phyloP scores from a whole-genome alignment of 257 asterid genomes.

The Oldenlandia corymbosa region DNA sequence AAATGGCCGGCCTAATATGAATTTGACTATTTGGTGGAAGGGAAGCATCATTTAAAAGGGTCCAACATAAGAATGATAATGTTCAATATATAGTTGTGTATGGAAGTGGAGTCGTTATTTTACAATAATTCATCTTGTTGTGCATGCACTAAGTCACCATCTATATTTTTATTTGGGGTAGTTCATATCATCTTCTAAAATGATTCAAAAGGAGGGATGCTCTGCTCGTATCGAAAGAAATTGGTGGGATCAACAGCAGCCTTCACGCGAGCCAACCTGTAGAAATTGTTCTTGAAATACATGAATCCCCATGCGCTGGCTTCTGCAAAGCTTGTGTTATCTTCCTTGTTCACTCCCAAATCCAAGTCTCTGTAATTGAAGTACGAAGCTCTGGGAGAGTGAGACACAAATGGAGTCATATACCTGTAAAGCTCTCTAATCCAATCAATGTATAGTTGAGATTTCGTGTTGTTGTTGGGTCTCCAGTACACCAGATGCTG shows the following conservation, averaged over 20 bases:
- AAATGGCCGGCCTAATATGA: too few species aligned
- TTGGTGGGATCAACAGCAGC: conserved; percentile 31
- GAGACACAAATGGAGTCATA: conserved; percentile 33
- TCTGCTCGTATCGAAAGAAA: conserved; percentile 39
- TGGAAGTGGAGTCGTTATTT: too few species aligned
- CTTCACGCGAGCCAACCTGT: conserved; percentile 35
- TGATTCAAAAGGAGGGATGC: conserved; percentile 23
- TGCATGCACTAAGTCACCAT: too few species aligned
- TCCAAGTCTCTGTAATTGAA: conserved; percentile 42
- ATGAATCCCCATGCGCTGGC: conserved; percentile 37
- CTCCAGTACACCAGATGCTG: conserved; percentile 33
- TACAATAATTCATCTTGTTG: too few species aligned
- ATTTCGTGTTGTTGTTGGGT: conserved; percentile 13
- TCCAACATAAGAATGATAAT: too few species aligned
- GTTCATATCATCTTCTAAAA: neutral
- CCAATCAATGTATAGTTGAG: conserved; percentile 30
- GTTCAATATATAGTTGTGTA: too few species aligned
- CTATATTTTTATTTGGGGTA: neutral
- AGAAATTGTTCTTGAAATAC: conserved; percentile 32
- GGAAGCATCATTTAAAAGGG: too few species aligned
- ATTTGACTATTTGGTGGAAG: too few species aligned
- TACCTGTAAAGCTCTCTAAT: conserved; percentile 28
- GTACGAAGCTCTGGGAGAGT: conserved; percentile 34
- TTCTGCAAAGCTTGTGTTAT: conserved; percentile 26
- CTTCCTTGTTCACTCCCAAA: conserved; percentile 30